phyloP scores from a whole-genome alignment of 2,329 filamentous ascomycete genomes.

The Penicillium thymicola region DNA sequence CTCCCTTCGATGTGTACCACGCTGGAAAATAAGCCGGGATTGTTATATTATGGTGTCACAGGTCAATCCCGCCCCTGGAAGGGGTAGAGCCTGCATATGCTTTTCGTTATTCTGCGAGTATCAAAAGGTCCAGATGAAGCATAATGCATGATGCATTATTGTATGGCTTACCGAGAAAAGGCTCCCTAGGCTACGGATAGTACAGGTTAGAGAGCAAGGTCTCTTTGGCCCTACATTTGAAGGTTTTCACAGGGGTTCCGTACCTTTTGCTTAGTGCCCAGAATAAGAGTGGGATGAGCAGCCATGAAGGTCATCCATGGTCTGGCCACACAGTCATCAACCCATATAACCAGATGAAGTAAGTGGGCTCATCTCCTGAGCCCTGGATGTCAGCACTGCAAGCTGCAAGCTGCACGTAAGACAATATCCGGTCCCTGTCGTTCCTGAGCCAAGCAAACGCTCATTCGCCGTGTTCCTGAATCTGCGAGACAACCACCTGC shows the following conservation, averaged over 20 bases:
- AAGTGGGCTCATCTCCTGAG: background rate
- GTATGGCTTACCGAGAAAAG: too few species aligned
- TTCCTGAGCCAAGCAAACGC: background rate
- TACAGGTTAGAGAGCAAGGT: background rate
- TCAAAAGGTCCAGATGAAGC: too few species aligned
- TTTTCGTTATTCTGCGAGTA: too few species aligned
- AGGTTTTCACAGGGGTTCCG: background rate
- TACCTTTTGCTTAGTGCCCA: background rate
- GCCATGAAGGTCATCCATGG: background rate
- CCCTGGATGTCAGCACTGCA: background rate
- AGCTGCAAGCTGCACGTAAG: background rate
- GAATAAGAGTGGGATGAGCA: background rate
- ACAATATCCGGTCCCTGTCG: background rate
- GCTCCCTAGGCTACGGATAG: too few species aligned
- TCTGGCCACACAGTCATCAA: background rate
- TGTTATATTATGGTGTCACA: too few species aligned
- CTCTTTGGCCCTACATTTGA: too few species aligned
- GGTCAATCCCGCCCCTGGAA: too few species aligned
- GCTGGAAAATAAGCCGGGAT: too few species aligned
- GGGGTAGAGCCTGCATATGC: too few species aligned
- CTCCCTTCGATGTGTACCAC: too few species aligned
- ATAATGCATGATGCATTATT: too few species aligned
- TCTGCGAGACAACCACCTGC: background rate
- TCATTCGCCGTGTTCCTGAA: constrained; percentile 16
- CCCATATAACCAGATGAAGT: background rate